Percentiles rank a stretch among this genome's conserved stretches.
Conservation (phyloP, 2,329 filamentous ascomycete genomes). For the Nigrospora sphaerica region DNA sequence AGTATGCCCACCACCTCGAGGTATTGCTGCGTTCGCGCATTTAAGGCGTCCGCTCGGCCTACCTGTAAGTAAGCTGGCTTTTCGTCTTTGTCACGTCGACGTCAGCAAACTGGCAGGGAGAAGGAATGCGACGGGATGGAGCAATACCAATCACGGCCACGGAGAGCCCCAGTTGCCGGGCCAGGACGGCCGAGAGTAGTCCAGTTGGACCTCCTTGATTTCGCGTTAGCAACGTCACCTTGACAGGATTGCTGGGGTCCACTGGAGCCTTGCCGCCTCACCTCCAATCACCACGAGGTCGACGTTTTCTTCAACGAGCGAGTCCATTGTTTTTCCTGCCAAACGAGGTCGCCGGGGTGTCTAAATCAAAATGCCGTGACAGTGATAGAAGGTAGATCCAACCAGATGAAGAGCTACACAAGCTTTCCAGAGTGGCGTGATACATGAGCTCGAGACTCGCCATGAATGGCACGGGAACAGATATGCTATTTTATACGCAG, state of each 20-base stretch:
- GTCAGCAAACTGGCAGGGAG: not conserved
- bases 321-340: not conserved
- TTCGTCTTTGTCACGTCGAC: conserved; percentile 21
- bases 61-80: conserved; percentile 30
- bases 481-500: not conserved
- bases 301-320: conserved; percentile 8
- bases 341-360: not conserved
- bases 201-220: conserved; percentile 35
- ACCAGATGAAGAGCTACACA: not conserved
- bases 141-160: conserved; percentile 29
- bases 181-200: conserved; percentile 34
- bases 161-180: conserved; percentile 31
- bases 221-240: conserved; percentile 1
- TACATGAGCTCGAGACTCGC: not conserved
- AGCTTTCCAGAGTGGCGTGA: not conserved
- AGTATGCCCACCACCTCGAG: conserved; percentile 36
- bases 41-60: conserved; percentile 40
- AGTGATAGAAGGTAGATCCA: not conserved
- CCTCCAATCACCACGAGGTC: conserved; percentile 31
- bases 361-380: not conserved
- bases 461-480: not conserved
- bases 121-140: not conserved
- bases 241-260: too few species aligned
- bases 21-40: conserved; percentile 40
- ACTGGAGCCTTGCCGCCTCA: conserved; percentile 6